phyloP scores from a whole-genome alignment of 768 basidiomycete genomes.

The Fistulinella prunicolor region DNA sequence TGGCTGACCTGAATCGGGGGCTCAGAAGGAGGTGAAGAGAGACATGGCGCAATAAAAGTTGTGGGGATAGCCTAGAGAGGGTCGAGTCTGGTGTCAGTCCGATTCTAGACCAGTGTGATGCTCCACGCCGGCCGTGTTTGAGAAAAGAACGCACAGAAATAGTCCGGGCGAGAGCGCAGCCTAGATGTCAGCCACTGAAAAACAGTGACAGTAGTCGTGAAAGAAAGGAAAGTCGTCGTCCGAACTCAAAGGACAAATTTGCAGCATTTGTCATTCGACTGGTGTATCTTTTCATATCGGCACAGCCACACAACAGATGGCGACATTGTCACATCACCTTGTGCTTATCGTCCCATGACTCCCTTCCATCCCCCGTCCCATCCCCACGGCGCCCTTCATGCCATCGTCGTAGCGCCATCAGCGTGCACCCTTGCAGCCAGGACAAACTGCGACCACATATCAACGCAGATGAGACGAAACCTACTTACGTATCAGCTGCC shows the following conservation, averaged over 20 bases:
- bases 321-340: slow-evolving; percentile 3
- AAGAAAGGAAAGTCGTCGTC: slow-evolving; percentile 16
- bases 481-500: slow-evolving; percentile 8
- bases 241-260: slow-evolving; percentile 19
- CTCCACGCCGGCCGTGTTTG: background rate
- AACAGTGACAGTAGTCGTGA: slow-evolving; percentile 11
- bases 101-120: slow-evolving; percentile 12
- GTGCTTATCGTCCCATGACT: no score
- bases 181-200: no score
- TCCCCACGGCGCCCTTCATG: no score
- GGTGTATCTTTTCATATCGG: background rate
- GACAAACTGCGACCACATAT: no score
- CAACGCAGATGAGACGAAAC: no score
- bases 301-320: background rate
- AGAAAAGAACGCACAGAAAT: slow-evolving; percentile 11
- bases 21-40: slow-evolving; percentile 15
- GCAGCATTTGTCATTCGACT: slow-evolving; percentile 22
- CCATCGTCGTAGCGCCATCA: no score
- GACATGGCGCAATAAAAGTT: slow-evolving; percentile 17
- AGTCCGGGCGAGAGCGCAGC: no score
- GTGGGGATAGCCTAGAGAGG: background rate
- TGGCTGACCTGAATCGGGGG: slow-evolving; percentile 5
- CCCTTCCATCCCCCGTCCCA: no score
- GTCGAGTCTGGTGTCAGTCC: slow-evolving; percentile 10
- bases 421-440: no score